Conservation (phyloP, 768 basidiomycete genomes). For the Agrocybe chaxingu region DNA sequence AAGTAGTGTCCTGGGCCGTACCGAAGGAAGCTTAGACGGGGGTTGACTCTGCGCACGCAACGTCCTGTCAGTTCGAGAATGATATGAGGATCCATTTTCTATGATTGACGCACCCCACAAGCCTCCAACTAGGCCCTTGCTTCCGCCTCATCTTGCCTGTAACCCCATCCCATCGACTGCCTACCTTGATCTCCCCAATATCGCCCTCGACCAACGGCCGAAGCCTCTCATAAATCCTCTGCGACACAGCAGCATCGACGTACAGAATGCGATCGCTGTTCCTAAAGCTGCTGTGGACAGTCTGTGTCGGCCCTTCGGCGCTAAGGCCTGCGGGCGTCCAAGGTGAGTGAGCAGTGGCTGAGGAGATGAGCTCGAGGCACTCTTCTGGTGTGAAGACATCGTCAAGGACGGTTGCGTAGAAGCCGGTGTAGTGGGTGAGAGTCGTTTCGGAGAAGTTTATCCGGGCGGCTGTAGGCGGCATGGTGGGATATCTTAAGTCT, state of each 20-base stretch:
- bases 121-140: conserved; percentile 30
- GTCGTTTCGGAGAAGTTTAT: conserved; percentile 29
- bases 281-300: conserved; percentile 29
- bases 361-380: conserved; percentile 27
- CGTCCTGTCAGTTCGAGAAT: background rate
- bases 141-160: conserved; percentile 25
- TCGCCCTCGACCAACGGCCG: conserved; percentile 28
- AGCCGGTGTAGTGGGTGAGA: conserved; percentile 25
- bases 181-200: conserved; percentile 25
- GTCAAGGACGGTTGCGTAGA: conserved; percentile 36
- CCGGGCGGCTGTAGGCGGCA: conserved; percentile 2
- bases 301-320: conserved; percentile 16
- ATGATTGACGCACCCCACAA: conserved; percentile 25
- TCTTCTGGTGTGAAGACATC: conserved; percentile 33
- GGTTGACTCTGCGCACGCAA: conserved; percentile 25
- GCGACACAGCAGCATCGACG: conserved; percentile 25
- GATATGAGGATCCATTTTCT: background rate
- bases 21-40: conserved; percentile 38
- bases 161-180: conserved; percentile 28
- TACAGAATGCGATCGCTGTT: conserved; percentile 33
- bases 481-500: background rate
- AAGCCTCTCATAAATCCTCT: conserved; percentile 28
- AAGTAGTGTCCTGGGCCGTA: conserved; percentile 43
- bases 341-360: conserved; percentile 21
- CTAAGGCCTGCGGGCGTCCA: conserved; percentile 34